A percentile compares a stretch with the other conserved stretches of the same genome.
phyloP scores from a whole-genome alignment of 139 green algal genomes.

The Deuterostichococcus epilithicus region DNA sequence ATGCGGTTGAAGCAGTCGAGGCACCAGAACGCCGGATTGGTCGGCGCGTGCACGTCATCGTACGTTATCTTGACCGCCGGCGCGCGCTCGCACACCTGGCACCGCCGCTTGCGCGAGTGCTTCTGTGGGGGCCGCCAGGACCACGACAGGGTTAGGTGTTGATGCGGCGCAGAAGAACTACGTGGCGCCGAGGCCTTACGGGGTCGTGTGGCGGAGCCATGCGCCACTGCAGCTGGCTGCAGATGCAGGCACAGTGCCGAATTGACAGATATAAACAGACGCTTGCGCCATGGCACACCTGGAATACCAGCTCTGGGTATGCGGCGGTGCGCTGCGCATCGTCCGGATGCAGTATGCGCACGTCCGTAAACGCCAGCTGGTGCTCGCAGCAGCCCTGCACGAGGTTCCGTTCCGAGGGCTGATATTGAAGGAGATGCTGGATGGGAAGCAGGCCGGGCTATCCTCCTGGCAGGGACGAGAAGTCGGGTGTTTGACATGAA shows the following conservation, averaged over 20 bases:
- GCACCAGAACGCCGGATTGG: constrained; percentile 59
- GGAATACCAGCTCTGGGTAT: constrained; percentile 28
- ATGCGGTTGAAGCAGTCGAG: constrained; percentile 43
- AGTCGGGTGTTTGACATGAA: too few relatives aligned
- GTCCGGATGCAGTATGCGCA: constrained; percentile 37
- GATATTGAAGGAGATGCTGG: too few relatives aligned
- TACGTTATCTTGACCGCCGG: constrained; percentile 44
- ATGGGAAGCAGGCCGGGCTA: too few relatives aligned
- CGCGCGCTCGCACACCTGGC: constrained; percentile 36
- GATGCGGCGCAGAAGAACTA: not conserved
- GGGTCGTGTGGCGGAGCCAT: too few relatives aligned
- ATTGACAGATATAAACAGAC: too few relatives aligned
- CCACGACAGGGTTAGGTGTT: not conserved
- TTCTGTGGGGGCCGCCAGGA: not conserved
- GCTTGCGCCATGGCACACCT: constrained; percentile 2
- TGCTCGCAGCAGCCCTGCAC: constrained; percentile 64
- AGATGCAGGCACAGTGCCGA: too few relatives aligned
- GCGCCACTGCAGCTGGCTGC: too few relatives aligned
- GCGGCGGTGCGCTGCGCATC: constrained; percentile 1
- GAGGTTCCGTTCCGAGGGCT: too few relatives aligned
- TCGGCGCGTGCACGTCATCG: constrained; percentile 45
- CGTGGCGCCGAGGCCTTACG: too few relatives aligned
- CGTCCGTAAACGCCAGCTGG: constrained; percentile 46
- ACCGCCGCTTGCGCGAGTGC: constrained; percentile 20
- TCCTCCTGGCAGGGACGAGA: too few relatives aligned